Percentiles rank a stretch among this genome's conserved stretches.
Evolutionary conservation across 805 yeast genomes (phyloP).

Genomic region (Nakazawaea ishiwadae): DNA sequence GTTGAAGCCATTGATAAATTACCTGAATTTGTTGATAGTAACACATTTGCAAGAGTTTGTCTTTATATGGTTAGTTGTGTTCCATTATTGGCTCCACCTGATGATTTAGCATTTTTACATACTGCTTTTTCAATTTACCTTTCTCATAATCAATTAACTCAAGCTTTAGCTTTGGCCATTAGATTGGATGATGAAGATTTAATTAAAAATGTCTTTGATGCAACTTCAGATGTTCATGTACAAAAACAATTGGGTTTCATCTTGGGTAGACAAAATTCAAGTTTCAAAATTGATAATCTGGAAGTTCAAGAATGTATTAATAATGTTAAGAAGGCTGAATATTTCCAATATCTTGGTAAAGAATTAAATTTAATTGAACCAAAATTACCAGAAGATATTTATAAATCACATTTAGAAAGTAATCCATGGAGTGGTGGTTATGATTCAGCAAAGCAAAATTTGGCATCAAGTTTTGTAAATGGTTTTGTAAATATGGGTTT

Average conservation of each 20-base stretch:
- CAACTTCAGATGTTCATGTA: slow-evolving; percentile 65
- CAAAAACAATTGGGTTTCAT: slow-evolving; percentile 92
- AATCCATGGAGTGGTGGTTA: slow-evolving; percentile 50
- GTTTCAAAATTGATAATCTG: slow-evolving; percentile 59
- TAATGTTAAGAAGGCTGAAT: slow-evolving; percentile 72
- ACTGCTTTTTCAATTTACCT: slow-evolving; percentile 87
- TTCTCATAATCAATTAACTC: slow-evolving; percentile 73
- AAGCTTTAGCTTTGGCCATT: slow-evolving; percentile 86
- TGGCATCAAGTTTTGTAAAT: slow-evolving; percentile 93
- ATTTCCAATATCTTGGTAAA: slow-evolving; percentile 72
- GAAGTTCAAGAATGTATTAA: slow-evolving; percentile 82
- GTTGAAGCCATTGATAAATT: slow-evolving; percentile 82
- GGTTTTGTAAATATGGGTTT: slow-evolving; percentile 89
- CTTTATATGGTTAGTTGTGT: slow-evolving; percentile 94
- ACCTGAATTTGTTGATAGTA: slow-evolving; percentile 78
- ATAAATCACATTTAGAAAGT: slow-evolving; percentile 84
- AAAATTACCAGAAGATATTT: slow-evolving; percentile 91
- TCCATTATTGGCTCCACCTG: slow-evolving; percentile 94
- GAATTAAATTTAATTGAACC: slow-evolving; percentile 88
- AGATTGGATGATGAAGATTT: slow-evolving; percentile 78
- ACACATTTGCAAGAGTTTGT: slow-evolving; percentile 85
- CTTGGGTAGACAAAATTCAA: slow-evolving; percentile 79
- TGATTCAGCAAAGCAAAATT: slow-evolving; percentile 91
- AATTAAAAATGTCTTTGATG: slow-evolving; percentile 75
- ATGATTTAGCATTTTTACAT: slow-evolving; percentile 77